Conservation (phyloP, 2,329 filamentous ascomycete genomes). For the Rhynchosporium secalis region DNA sequence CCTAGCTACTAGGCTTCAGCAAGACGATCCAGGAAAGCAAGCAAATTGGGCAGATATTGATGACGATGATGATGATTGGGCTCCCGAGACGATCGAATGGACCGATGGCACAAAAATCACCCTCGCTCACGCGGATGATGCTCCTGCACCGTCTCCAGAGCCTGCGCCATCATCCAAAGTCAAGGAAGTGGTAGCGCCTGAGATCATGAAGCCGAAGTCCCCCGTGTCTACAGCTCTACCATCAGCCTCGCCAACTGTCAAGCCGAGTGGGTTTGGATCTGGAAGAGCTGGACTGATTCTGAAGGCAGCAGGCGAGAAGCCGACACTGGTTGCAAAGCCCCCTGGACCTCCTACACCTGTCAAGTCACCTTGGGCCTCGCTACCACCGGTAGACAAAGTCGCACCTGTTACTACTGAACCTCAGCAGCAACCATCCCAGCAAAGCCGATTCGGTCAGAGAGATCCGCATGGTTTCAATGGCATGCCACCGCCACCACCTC, state of each 20-base stretch:
- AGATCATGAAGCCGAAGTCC: slow-evolving; percentile 36
- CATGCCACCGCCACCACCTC: slow-evolving; percentile 51
- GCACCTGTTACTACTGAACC: slow-evolving; percentile 66
- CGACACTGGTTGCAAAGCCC: slow-evolving; percentile 71
- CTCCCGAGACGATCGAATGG: slow-evolving; percentile 82
- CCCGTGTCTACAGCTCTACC: slow-evolving; percentile 37
- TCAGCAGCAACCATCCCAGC: slow-evolving; percentile 46
- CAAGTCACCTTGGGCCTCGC: slow-evolving; percentile 88
- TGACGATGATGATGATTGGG: slow-evolving; percentile 86
- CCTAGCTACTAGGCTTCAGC: slow-evolving; percentile 74
- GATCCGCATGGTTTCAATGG: slow-evolving; percentile 59
- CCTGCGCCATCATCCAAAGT: slow-evolving; percentile 30
- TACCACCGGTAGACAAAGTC: slow-evolving; percentile 82
- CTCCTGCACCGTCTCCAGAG: slow-evolving; percentile 34
- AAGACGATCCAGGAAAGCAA: slow-evolving; percentile 72
- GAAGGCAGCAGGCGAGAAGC: slow-evolving; percentile 69
- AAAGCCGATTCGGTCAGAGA: slow-evolving; percentile 51
- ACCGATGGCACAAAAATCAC: slow-evolving; percentile 84
- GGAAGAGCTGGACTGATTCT: slow-evolving; percentile 59
- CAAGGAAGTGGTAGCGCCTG: slow-evolving; percentile 32
- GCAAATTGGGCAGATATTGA: slow-evolving; percentile 90
- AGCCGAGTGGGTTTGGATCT: slow-evolving; percentile 39
- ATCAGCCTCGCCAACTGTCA: slow-evolving; percentile 36
- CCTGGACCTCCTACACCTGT: slow-evolving; percentile 65
- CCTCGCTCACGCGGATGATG: slow-evolving; percentile 62